Base-by-base conservation (phyloP, 2,329 filamentous ascomycete species). In the Xylariaceae sp. region DNA sequence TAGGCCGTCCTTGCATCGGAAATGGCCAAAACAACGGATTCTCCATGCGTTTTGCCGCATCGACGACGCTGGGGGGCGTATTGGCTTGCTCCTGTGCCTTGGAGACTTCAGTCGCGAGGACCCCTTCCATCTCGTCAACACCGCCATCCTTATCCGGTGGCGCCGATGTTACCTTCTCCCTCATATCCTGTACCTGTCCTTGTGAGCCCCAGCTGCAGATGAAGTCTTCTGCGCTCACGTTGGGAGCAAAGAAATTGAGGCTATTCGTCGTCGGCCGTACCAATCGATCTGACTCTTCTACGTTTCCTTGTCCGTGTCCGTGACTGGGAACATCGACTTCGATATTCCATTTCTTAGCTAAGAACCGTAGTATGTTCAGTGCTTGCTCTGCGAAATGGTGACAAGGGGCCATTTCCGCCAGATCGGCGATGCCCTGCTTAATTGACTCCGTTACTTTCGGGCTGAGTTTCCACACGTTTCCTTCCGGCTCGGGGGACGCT, bases 11-110 rank as follows among this genome's bases (percentile, higher is more conserved):
- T 53, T 80, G 77, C 74, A 80, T 75, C 0, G 78, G 77, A 48
- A 80, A 81, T 1, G 77, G 76, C 78, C 78, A 82, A 54, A 80
- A 80, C 2, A 80, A 62, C 16, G 77, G 77, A 44, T 79, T 79
- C 47, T 77, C 72, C 49, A 72, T 60, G 17, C 56, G 63, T 19
- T 70, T 68, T 0, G 67, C 67, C 6, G 46, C 29, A 4, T 54
- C 53, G 4, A 45, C 45, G 22, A 39, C 10, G 22, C 14, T 22
- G 20, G 38, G 14, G 7, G 39, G 37, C 35, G 41, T 37, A 41
- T 29, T 22, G 8, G 14, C 23, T 11, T 35, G 32, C 6, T 20
- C 37, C 11, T 45, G 22, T 2, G 25, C 27, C 10, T 47, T 37
- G 8, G 20, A n/a, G 11, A 32, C 32, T 5, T 48, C 40, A 12